These are phyloP conservation scores for Macrophomina pseudophaseolina DNA, from an alignment of 2,329 filamentous ascomycete genomes.

Conservation along the genomic window DNA sequence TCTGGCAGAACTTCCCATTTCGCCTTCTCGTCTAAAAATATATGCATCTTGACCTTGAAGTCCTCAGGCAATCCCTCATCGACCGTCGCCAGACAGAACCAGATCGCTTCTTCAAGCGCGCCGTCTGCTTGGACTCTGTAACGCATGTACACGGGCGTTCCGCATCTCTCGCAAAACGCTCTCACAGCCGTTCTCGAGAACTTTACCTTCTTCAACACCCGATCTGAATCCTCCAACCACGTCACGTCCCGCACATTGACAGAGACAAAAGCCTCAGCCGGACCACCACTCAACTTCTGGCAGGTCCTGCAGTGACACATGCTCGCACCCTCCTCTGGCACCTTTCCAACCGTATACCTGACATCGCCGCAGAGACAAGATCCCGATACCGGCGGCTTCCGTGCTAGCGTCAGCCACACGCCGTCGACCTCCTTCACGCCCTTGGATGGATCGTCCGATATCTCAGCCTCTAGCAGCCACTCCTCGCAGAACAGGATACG, in stretches of 20 bases:
- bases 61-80: constrained; percentile 42
- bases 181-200: neutral
- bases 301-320: constrained; percentile 20
- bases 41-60: constrained; percentile 46
- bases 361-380: constrained; percentile 20
- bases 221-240: constrained; percentile 3
- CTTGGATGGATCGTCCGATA: neutral
- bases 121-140: neutral
- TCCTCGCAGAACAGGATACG: constrained; percentile 13
- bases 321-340: neutral
- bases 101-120: neutral
- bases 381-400: constrained; percentile 11
- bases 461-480: constrained; percentile 1
- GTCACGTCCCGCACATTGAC: neutral
- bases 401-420: constrained; percentile 2
- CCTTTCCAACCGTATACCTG: neutral
- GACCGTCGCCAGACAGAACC: constrained; percentile 44
- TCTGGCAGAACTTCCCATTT: constrained; percentile 7
- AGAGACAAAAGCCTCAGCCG: neutral
- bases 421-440: constrained; percentile 15
- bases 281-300: neutral
- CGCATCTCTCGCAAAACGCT: constrained; percentile 17
- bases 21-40: constrained; percentile 49
- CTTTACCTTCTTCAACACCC: neutral
- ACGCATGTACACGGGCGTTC: constrained; percentile 1